Conservation (phyloP, 208 protist species). For the Blastocrithidia nonstop region DNA sequence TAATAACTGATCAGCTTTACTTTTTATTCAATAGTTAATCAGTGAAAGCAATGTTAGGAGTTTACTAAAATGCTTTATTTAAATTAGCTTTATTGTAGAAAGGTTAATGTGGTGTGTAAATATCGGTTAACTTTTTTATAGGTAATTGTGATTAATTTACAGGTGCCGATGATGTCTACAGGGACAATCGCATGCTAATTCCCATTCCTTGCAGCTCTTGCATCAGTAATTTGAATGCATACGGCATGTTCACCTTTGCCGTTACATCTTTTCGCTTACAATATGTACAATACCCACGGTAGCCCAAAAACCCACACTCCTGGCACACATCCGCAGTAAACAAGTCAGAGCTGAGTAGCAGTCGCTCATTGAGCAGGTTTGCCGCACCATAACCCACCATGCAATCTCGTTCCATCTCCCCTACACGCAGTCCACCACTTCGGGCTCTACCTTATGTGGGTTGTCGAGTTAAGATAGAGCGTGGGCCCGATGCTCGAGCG, state of each 20-base stretch:
- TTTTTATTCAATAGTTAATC: too few species aligned
- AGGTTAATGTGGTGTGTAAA: too few species aligned
- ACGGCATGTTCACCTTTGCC: slow-evolving; percentile 93
- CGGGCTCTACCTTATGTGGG: slow-evolving; percentile 96
- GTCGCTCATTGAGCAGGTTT: slow-evolving; percentile 93
- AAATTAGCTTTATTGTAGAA: too few species aligned
- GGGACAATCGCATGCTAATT: slow-evolving; percentile 64
- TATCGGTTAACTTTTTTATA: too few species aligned
- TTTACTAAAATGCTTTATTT: too few species aligned
- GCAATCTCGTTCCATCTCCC: slow-evolving; percentile 99
- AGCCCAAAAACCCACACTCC: slow-evolving; percentile 82
- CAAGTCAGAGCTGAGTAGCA: slow-evolving; percentile 95
- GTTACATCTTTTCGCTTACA: slow-evolving; percentile 82
- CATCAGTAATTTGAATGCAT: slow-evolving; percentile 99
- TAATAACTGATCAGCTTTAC: too few species aligned
- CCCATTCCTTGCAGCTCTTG: slow-evolving; percentile 99
- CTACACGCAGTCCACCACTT: slow-evolving; percentile 98
- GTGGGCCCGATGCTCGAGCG: slow-evolving; percentile 88
- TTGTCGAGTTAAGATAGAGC: slow-evolving; percentile 96
- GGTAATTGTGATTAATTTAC: too few species aligned
- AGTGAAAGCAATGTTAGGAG: too few species aligned
- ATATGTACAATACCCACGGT: slow-evolving; percentile 88
- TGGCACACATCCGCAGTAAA: slow-evolving; percentile 94
- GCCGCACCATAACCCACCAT: slow-evolving; percentile 94
- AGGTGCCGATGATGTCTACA: too few species aligned